Evolutionary conservation across 208 protist species (phyloP).

Genomic region (Trypanosomatidae sp.): DNA sequence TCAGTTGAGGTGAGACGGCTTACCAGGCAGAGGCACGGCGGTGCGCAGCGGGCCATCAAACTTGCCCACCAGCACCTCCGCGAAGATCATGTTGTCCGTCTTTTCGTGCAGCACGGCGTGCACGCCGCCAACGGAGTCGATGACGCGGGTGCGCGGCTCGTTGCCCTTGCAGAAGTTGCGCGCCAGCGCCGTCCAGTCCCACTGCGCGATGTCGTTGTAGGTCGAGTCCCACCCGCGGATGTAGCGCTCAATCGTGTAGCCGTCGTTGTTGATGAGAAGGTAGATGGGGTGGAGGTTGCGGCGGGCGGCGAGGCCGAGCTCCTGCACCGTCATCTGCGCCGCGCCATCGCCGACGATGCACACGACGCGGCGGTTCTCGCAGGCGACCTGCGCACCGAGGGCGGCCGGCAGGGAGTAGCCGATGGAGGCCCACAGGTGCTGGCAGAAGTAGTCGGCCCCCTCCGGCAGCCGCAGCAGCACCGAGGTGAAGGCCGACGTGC

Average conservation of each 20-base stretch:
- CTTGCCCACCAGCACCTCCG: conserved; percentile 38
- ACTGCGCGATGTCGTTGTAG: conserved; percentile 56
- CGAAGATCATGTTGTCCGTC: conserved; percentile 34
- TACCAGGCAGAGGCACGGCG: conserved; percentile 31
- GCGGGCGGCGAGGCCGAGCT: conserved; percentile 33
- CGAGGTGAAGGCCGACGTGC: conserved; percentile 46
- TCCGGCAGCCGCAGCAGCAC: conserved; percentile 39
- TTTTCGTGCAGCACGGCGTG: conserved; percentile 24
- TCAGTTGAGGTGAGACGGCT: no score
- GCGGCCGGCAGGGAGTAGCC: conserved; percentile 54
- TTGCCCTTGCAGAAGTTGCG: conserved; percentile 20
- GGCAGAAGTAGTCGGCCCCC: no score
- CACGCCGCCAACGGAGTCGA: conserved; percentile 28
- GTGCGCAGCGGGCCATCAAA: conserved; percentile 45
- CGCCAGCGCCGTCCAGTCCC: conserved; percentile 42
- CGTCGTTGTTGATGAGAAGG: conserved; percentile 55
- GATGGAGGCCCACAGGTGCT: conserved; percentile 57
- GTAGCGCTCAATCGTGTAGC: conserved; percentile 59
- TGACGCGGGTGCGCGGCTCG: conserved; percentile 23
- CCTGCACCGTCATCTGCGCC: conserved; percentile 63
- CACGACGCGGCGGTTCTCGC: conserved; percentile 42
- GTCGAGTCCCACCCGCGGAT: conserved; percentile 38
- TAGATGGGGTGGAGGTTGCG: conserved; percentile 24
- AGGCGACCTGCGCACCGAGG: conserved; percentile 46
- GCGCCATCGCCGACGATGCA: conserved; percentile 51